Evolutionary conservation across 441 rosid genomes (phyloP).

Genomic region (Daphne laureola): DNA sequence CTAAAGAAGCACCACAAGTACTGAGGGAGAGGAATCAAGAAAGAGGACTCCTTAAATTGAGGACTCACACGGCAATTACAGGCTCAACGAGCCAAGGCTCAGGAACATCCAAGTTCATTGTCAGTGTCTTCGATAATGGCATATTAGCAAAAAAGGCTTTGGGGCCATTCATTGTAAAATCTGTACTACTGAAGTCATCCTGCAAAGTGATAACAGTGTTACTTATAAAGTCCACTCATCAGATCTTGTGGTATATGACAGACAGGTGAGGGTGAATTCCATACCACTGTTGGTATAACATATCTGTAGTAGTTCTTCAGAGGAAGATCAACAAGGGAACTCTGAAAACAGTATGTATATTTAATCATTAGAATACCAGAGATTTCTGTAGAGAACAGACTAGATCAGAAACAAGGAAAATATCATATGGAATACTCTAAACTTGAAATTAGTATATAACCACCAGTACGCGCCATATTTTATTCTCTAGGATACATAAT

Average conservation of each 20-base stretch:
- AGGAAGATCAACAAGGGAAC: constrained; percentile 98
- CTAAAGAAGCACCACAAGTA: neutral
- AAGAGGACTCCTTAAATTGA: neutral
- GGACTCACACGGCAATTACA: constrained; percentile 70
- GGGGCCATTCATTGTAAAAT: constrained; percentile 74
- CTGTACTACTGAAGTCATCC: constrained; percentile 90
- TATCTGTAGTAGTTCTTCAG: constrained; percentile 98
- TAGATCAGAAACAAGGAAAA: no score
- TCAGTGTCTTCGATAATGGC: constrained; percentile 98
- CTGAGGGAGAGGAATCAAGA: neutral
- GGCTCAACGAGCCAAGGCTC: constrained; percentile 99
- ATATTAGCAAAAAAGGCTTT: constrained; percentile 94
- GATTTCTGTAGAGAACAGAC: no score
- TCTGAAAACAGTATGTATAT: constrained; percentile 31
- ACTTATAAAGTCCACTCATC: constrained; percentile 18
- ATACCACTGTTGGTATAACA: constrained; percentile 84
- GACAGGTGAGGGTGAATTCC: constrained; percentile 10
- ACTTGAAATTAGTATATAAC: no score
- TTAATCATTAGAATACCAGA: no score
- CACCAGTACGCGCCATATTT: no score
- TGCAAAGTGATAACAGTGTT: constrained; percentile 32
- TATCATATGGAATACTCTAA: no score
- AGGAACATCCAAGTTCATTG: constrained; percentile 99
- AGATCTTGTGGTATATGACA: constrained; percentile 13
- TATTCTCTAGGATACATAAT: no score